A percentile compares a stretch with the other conserved stretches of the same genome.
Conservation (phyloP, 768 basidiomycete species). For the Tricholoma sp. region DNA sequence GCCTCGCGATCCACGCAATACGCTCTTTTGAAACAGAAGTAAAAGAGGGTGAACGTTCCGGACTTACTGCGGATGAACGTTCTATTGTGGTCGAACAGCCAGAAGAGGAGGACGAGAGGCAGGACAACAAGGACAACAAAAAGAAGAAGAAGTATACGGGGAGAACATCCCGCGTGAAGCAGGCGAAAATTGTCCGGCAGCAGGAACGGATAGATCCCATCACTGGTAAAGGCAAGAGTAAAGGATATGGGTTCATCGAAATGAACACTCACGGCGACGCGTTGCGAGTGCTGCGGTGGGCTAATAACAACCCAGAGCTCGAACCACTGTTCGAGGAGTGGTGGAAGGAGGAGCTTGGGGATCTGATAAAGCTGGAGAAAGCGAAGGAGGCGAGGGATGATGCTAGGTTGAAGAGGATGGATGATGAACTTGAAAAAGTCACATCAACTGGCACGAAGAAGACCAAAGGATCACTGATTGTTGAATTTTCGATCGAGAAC, state of each 20-base stretch:
- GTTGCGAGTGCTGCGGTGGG: conserved; percentile 86
- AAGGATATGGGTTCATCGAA: conserved; percentile 96
- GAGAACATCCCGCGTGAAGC: conserved; percentile 55
- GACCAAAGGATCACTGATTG: conserved; percentile 54
- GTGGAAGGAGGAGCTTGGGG: conserved; percentile 79
- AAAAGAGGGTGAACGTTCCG: conserved; percentile 50
- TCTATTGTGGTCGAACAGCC: conserved; percentile 35
- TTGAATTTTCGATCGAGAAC: conserved; percentile 98
- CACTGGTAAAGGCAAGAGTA: conserved; percentile 82
- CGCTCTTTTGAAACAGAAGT: conserved; percentile 77
- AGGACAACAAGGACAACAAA: conserved; percentile 19
- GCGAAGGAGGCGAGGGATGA: conserved; percentile 40
- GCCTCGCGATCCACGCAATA: conserved; percentile 76
- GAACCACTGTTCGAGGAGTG: conserved; percentile 64
- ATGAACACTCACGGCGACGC: conserved; percentile 86
- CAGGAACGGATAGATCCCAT: conserved; percentile 84
- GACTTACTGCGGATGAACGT: conserved; percentile 70
- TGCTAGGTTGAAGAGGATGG: conserved; percentile 50
- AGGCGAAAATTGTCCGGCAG: conserved; percentile 90
- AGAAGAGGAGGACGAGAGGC: conserved; percentile 39
- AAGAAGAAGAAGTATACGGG: conserved; percentile 23
- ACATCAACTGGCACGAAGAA: conserved; percentile 26
- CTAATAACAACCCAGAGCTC: conserved; percentile 80
- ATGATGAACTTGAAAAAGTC: conserved; percentile 46
- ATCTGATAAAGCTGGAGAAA: conserved; percentile 53